Evolutionary conservation across 371 early-diverging fungal species (phyloP).

Genomic region (Mucor velutinosus): DNA sequence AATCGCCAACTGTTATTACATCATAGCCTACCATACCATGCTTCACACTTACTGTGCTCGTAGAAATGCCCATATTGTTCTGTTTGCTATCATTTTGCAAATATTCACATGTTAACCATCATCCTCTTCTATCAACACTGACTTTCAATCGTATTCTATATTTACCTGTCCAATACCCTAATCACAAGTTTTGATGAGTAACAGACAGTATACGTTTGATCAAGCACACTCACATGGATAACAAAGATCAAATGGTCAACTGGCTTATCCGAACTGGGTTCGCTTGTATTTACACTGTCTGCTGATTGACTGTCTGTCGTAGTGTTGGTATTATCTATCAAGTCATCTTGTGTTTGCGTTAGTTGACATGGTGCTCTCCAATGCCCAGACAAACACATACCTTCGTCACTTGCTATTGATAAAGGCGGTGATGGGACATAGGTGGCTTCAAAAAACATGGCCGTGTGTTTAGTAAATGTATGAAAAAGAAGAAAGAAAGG

Average conservation of each 20-base stretch:
- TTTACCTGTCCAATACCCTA: constrained; percentile 69
- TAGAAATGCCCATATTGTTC: constrained; percentile 61
- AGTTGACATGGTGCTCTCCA: too few species aligned
- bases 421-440: constrained; percentile 47
- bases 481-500: constrained; percentile 15
- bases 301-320: constrained; percentile 41
- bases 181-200: neutral
- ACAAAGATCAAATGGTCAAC: constrained; percentile 59
- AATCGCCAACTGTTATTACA: neutral
- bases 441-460: constrained; percentile 51
- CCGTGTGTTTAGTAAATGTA: constrained; percentile 4
- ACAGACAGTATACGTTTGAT: neutral
- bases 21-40: neutral
- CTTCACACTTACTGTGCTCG: constrained; percentile 42
- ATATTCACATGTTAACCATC: constrained; percentile 14
- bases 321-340: constrained; percentile 43
- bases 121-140: neutral
- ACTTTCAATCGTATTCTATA: neutral
- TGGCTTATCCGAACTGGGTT: constrained; percentile 29
- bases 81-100: constrained; percentile 41
- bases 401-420: constrained; percentile 26
- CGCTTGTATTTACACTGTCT: constrained; percentile 20
- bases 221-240: constrained; percentile 51
- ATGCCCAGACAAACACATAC: constrained; percentile 2
- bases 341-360: constrained; percentile 2